These are phyloP conservation scores for Bolboschoenus planiculmis DNA, from an alignment of 176 grass and related monocot genomes.

Conservation along the genomic window DNA sequence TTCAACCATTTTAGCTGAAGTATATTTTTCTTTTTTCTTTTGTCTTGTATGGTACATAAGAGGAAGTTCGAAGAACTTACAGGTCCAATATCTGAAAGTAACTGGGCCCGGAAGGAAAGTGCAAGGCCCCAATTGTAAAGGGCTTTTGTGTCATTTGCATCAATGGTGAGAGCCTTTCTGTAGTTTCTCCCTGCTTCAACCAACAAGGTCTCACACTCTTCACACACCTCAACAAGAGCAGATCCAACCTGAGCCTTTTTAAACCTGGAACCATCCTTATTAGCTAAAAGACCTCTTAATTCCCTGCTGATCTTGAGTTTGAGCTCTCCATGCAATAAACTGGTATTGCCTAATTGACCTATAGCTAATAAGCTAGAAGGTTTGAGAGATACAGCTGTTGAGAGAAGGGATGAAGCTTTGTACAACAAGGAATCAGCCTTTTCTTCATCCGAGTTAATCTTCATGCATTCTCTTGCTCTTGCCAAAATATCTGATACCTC, in stretches of 20 bases:
- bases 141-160: slow-evolving; percentile 60
- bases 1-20: not conserved
- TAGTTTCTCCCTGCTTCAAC: slow-evolving; percentile 78
- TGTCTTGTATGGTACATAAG: not conserved
- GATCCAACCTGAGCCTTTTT: slow-evolving; percentile 60
- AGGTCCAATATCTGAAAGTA: slow-evolving; percentile 92
- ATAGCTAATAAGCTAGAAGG: slow-evolving; percentile 64
- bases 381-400: slow-evolving; percentile 53
- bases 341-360: slow-evolving; percentile 83
- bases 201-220: slow-evolving; percentile 87
- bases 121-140: slow-evolving; percentile 90
- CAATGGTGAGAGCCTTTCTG: slow-evolving; percentile 59
- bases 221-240: slow-evolving; percentile 54
- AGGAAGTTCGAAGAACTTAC: slow-evolving; percentile 39
- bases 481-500: slow-evolving; percentile 52
- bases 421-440: slow-evolving; percentile 57
- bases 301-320: slow-evolving; percentile 86
- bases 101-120: slow-evolving; percentile 65
- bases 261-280: slow-evolving; percentile 25
- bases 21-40: not conserved
- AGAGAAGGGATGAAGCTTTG: slow-evolving; percentile 61
- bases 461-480: slow-evolving; percentile 55
- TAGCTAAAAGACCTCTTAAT: slow-evolving; percentile 65
- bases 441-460: slow-evolving; percentile 44
- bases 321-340: slow-evolving; percentile 89